Evolutionary conservation across 2,329 filamentous ascomycete species (phyloP), one percentile per base, ranked within the genome.

Genomic region (Ascochyta lentis): DNA sequence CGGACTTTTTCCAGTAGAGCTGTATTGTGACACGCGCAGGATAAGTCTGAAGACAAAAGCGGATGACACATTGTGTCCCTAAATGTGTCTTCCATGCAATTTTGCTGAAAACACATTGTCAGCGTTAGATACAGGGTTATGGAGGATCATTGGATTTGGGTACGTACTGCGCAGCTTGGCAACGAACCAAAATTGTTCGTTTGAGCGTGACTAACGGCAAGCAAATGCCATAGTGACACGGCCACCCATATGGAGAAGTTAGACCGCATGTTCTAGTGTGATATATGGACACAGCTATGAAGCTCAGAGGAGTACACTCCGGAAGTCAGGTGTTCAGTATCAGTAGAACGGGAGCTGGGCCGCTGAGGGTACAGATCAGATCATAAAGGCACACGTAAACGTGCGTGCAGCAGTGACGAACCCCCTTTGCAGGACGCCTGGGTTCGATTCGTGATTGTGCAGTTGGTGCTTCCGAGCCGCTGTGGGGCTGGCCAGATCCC

Each of bases 131-230:
- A 34, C 3, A 19, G n/a, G 8, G 6, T 9, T 27, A 27, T 9
- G 8, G 12, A 34, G 10, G 4, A n/a, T n/a, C 31, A 34, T 13
- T n/a, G 13, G 12, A 24, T 10, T 9, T 2, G 12, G 2, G 23
- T 27, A 49, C 52, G 40, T 46, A 55, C 52, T 39, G 52, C 52
- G 29, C 52, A 55, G 26, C 16, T n/a, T 1, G 46, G 46, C 7
- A 55, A 24, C 26, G 15, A 26, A 34, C 46, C 39, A 35, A 49
- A 46, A 13, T 35, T 22, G 10, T 45, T 16, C 7, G 40, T 26
- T 31, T 55, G 40, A 13, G 52, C 45, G 4, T 29, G 15, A 35
- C 33, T 39, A 15, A 45, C 4, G 9, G 52, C 13, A 6, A 46
- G 3, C 12, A 45, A 10, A 3, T 23, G 23, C 12, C 8, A 42